Percentiles rank a stretch among this genome's conserved stretches.
Conservation (phyloP, 371 early-diverging fungal species). For the Mucor ambiguus region DNA sequence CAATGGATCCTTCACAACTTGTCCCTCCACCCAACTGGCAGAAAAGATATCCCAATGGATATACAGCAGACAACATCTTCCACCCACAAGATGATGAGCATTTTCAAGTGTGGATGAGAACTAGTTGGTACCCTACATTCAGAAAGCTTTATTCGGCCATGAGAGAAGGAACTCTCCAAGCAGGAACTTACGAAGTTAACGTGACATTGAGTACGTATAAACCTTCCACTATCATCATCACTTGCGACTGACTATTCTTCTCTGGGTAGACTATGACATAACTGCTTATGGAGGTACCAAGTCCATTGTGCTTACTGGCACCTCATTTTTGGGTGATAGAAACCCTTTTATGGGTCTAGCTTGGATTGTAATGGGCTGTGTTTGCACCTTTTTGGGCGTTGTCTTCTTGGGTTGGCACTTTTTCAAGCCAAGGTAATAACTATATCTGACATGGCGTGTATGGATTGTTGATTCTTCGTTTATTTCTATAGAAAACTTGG, state of each 20-base stretch:
- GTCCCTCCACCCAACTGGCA: slow-evolving; percentile 73
- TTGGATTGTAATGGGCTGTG: slow-evolving; percentile 88
- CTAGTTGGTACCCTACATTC: slow-evolving; percentile 89
- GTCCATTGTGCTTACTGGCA: slow-evolving; percentile 91
- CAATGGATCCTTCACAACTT: slow-evolving; percentile 43
- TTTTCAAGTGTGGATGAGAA: slow-evolving; percentile 95
- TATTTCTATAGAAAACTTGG: slow-evolving; percentile 79
- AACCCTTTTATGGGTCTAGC: slow-evolving; percentile 95
- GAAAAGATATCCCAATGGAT: slow-evolving; percentile 48
- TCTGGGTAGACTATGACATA: slow-evolving; percentile 78
- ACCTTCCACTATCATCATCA: no score
- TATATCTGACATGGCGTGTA: background rate
- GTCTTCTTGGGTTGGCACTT: slow-evolving; percentile 89
- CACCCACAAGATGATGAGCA: slow-evolving; percentile 72
- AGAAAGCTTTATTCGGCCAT: slow-evolving; percentile 85
- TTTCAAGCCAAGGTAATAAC: slow-evolving; percentile 83
- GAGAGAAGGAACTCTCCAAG: slow-evolving; percentile 45
- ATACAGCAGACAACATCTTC: slow-evolving; percentile 56
- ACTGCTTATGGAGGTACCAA: slow-evolving; percentile 90
- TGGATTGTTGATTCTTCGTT: slow-evolving; percentile 6
- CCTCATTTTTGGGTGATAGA: slow-evolving; percentile 92
- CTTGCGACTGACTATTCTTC: background rate
- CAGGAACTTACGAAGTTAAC: slow-evolving; percentile 60
- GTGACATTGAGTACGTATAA: slow-evolving; percentile 53
- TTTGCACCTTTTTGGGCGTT: slow-evolving; percentile 87